phyloP scores from a whole-genome alignment of 2,329 filamentous ascomycete genomes.

The Neoarthrinium moseri region DNA sequence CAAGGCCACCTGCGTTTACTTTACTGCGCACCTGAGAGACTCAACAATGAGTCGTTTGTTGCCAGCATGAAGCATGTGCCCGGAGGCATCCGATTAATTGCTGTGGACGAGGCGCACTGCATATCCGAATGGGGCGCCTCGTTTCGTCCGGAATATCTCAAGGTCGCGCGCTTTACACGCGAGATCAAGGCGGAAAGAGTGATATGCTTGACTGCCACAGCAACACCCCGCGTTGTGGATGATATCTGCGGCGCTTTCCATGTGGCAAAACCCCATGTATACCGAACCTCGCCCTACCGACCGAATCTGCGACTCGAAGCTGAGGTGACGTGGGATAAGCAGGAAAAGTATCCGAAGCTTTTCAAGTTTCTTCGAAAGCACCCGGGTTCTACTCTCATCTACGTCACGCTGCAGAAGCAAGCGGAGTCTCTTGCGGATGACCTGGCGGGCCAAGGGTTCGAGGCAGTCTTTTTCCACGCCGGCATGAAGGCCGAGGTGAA shows the following conservation, averaged over 20 bases:
- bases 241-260: slow-evolving; percentile 54
- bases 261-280: slow-evolving; percentile 49
- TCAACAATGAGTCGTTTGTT: slow-evolving; percentile 62
- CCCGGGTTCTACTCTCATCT: slow-evolving; percentile 57
- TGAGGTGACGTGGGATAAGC: slow-evolving; percentile 36
- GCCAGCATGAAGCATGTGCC: slow-evolving; percentile 52
- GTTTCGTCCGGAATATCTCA: slow-evolving; percentile 22
- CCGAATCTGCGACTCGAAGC: slow-evolving; percentile 57
- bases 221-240: slow-evolving; percentile 52
- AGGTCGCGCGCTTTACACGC: slow-evolving; percentile 52
- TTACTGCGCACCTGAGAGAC: slow-evolving; percentile 58
- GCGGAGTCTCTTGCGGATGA: slow-evolving; percentile 41
- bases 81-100: slow-evolving; percentile 55
- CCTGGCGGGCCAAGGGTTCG: slow-evolving; percentile 36
- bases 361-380: slow-evolving; percentile 48
- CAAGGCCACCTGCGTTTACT: slow-evolving; percentile 50
- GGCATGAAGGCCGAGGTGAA: slow-evolving; percentile 46
- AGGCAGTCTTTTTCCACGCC: slow-evolving; percentile 47
- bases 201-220: slow-evolving; percentile 59
- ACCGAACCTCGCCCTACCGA: slow-evolving; percentile 58
- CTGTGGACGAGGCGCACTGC: slow-evolving; percentile 59
- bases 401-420: slow-evolving; percentile 58
- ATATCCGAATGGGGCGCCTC: slow-evolving; percentile 48
- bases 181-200: slow-evolving; percentile 58
- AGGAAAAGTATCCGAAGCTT: slow-evolving; percentile 44